These are phyloP conservation scores for Nymphaea colorata DNA, from an alignment of 164 flowering plant species.

Conservation along the genomic window DNA sequence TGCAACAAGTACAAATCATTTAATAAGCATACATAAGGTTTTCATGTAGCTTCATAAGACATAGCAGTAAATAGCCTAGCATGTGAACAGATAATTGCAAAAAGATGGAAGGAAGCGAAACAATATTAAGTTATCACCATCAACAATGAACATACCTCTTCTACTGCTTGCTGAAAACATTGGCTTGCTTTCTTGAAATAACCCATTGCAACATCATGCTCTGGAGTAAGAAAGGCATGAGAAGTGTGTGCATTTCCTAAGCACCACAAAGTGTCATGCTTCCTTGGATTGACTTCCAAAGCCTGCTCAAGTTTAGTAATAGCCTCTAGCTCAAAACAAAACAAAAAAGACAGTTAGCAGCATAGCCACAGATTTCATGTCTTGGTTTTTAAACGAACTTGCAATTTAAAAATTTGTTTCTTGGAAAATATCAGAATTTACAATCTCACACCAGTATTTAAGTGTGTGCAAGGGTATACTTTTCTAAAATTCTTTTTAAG, in stretches of 20 bases:
- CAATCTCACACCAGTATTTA: no score
- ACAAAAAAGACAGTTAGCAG: background rate
- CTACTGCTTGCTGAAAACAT: slow-evolving; percentile 58
- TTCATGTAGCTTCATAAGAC: no score
- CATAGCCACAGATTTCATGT: no score
- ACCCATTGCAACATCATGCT: slow-evolving; percentile 39
- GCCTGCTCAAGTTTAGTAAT: slow-evolving; percentile 79
- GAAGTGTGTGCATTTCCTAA: slow-evolving; percentile 81
- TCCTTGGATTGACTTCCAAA: slow-evolving; percentile 41
- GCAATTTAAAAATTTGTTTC: no score
- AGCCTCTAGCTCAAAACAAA: slow-evolving; percentile 31
- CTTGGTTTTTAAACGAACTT: no score
- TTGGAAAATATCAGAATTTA: no score
- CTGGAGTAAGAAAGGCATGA: slow-evolving; percentile 59
- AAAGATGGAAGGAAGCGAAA: background rate
- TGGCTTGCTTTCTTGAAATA: slow-evolving; percentile 47
- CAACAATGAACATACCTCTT: slow-evolving; percentile 33
- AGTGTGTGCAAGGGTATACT: no score
- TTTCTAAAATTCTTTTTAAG: no score
- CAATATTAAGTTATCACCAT: background rate
- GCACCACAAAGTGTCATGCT: slow-evolving; percentile 84
- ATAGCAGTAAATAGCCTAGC: background rate
- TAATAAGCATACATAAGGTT: no score
- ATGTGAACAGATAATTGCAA: background rate
- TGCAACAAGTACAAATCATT: background rate